Base-by-base conservation (phyloP, 2,329 filamentous ascomycete species). In the Aspergillus brasiliensis region DNA sequence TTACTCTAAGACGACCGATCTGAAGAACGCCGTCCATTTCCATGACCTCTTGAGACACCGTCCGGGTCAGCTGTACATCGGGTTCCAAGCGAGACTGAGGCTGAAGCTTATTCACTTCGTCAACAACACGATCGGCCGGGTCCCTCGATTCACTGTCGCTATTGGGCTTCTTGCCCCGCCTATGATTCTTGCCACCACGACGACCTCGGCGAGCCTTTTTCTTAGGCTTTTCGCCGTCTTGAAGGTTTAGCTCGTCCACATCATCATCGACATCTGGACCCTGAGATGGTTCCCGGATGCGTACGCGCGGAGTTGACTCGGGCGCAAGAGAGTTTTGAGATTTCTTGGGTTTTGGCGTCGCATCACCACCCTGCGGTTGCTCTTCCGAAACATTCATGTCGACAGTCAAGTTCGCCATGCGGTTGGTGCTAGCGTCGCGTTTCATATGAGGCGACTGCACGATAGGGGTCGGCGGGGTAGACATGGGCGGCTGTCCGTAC, bases 161-260 rank as follows among this genome's bases (percentile, higher is more conserved):
- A 57, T 83, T 82, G 13, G 80, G 82, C 65, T 85, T 88, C 48
- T 74, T 78, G 53, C 74, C 75, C 25, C 77, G 77, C 60, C 85
- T 85, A 62, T 86, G 84, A 61, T 89, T 87, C 71, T 89, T 84
- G 2, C 90, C 90, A 21, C 89, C 90, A 51, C 90, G 84, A n/a
- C 86, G 83, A 3, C 90, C 90, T 57, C 90, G 83, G 57, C 90
- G 88, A 0, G 85, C 82, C 72, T 89, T 91, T 71, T 86, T 89
- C 74, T 89, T 88, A 68, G 87, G 88, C 60, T 78, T 80, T 42
- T 79, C 80, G 15, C 65, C 59, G 27, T 65, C 71, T 51, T 65
- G 62, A 5, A 69, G 63, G 27, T 67, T 60, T 21, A 73, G 56
- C 47, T 72, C 74, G 11, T 74, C 69, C 13, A 66, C 61, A 40